Evolutionary conservation across 768 basidiomycete genomes (phyloP).

Genomic region (Nidularia pulvinata): DNA sequence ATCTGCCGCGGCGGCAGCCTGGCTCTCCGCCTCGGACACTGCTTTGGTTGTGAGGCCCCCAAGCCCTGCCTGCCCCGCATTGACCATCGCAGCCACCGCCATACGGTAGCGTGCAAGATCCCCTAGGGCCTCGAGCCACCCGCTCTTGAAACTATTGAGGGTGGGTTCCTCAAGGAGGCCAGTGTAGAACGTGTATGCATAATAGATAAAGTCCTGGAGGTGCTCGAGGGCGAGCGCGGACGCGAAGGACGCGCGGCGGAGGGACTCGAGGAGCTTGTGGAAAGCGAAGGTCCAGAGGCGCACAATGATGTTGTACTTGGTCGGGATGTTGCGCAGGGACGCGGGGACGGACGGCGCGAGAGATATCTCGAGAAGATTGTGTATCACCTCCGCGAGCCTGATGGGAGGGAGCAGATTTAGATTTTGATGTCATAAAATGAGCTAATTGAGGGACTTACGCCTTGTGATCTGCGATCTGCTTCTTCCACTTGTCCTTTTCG

Average conservation of each 20-base stretch:
- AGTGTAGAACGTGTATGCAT: slow-evolving; percentile 94
- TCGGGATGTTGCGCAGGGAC: slow-evolving; percentile 86
- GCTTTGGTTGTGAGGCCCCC: slow-evolving; percentile 57
- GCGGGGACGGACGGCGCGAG: slow-evolving; percentile 87
- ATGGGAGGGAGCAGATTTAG: too few relatives aligned
- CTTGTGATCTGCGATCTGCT: slow-evolving; percentile 80
- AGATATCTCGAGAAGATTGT: slow-evolving; percentile 84
- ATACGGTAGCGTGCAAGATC: slow-evolving; percentile 95
- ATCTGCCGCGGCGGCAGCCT: slow-evolving; percentile 9
- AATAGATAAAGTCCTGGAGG: slow-evolving; percentile 93
- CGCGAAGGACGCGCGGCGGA: slow-evolving; percentile 81
- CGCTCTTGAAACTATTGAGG: slow-evolving; percentile 67
- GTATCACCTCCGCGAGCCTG: slow-evolving; percentile 90
- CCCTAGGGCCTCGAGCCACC: slow-evolving; percentile 97
- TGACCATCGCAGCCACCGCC: slow-evolving; percentile 89
- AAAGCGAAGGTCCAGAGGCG: slow-evolving; percentile 93
- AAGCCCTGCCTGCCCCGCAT: slow-evolving; percentile 38
- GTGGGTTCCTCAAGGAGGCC: slow-evolving; percentile 82
- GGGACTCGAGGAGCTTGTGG: slow-evolving; percentile 86
- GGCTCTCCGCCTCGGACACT: slow-evolving; percentile 34
- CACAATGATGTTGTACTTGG: slow-evolving; percentile 94
- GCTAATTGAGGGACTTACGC: slow-evolving; percentile 48
- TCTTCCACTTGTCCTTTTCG: slow-evolving; percentile 78
- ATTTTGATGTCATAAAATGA: too few relatives aligned
- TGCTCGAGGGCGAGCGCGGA: slow-evolving; percentile 80